phyloP scores from a whole-genome alignment of 805 yeast genomes.

The Yamadazyma scolyti region DNA sequence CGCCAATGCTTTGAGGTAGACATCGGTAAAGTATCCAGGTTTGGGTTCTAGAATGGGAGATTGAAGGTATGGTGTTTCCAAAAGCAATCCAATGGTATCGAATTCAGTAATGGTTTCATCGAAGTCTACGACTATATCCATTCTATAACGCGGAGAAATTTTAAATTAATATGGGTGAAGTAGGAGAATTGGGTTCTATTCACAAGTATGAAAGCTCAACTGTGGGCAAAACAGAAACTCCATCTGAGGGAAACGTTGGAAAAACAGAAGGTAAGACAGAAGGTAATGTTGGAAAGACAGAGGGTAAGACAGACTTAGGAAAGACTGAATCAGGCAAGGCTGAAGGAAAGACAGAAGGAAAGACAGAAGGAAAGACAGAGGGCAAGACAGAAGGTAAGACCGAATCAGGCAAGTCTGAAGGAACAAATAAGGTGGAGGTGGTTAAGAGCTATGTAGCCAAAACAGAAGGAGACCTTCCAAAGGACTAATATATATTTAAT shows the following conservation, averaged over 20 bases:
- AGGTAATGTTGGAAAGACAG: slow-evolving; percentile 7
- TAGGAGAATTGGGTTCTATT: slow-evolving; percentile 10
- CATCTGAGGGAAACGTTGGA: slow-evolving; percentile 7
- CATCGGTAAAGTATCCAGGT: slow-evolving; percentile 41
- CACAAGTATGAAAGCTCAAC: slow-evolving; percentile 1
- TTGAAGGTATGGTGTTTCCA: slow-evolving; percentile 41
- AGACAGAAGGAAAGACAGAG: slow-evolving; percentile 8
- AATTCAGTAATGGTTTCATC: slow-evolving; percentile 59
- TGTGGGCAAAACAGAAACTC: slow-evolving; percentile 8
- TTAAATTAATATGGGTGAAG: slow-evolving; percentile 4
- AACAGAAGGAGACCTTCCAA: too few relatives aligned
- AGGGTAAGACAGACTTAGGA: slow-evolving; percentile 9
- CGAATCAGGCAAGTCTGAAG: too few relatives aligned
- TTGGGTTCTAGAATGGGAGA: slow-evolving; percentile 35
- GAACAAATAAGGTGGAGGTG: slow-evolving; percentile 1
- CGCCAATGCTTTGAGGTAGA: slow-evolving; percentile 26
- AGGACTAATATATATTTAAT: too few relatives aligned
- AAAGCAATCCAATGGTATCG: slow-evolving; percentile 55
- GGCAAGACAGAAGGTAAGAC: slow-evolving; percentile 4
- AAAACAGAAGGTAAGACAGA: slow-evolving; percentile 5
- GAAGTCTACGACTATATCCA: slow-evolving; percentile 51
- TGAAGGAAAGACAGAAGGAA: slow-evolving; percentile 11
- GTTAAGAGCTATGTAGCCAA: too few relatives aligned
- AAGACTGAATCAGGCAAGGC: slow-evolving; percentile 8
- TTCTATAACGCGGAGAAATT: not conserved